Conservation (phyloP, 148 eudicot species). For the Vaccinium vitisidaea region DNA sequence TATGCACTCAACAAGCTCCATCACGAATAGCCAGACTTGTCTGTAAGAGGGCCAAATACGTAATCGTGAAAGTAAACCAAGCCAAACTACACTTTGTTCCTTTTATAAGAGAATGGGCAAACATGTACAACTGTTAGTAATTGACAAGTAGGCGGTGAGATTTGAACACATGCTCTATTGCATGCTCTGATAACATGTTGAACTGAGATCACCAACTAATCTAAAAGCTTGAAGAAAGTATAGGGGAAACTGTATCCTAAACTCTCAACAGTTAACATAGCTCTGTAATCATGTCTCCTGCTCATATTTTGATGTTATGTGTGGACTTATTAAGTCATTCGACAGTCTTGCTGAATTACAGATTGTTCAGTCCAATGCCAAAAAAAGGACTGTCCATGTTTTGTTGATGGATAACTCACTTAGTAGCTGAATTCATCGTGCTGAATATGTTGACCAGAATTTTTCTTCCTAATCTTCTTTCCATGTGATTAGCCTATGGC, state of each 20-base stretch:
- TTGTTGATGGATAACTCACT: background rate
- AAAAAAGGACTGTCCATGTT: background rate
- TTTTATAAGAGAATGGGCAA: background rate
- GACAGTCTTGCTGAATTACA: background rate
- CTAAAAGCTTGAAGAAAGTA: background rate
- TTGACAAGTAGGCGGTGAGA: background rate
- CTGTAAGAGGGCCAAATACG: background rate
- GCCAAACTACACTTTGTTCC: background rate
- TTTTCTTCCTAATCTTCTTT: background rate
- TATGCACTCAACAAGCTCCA: background rate
- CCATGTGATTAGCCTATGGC: slow-evolving; percentile 11
- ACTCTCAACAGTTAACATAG: background rate
- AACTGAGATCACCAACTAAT: background rate
- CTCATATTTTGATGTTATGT: background rate
- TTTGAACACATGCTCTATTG: background rate
- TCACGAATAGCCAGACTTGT: background rate
- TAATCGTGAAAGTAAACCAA: background rate
- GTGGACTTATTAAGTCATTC: background rate
- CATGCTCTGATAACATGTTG: background rate
- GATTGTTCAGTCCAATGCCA: background rate
- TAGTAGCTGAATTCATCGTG: background rate
- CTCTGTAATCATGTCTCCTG: background rate
- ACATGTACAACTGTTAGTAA: background rate
- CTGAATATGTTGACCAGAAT: background rate
- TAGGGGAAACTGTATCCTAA: background rate